Percentiles rank a stretch among this genome's conserved stretches.
Conservation (phyloP, 2,329 filamentous ascomycete genomes). For the Hirsutella thompsonii region DNA sequence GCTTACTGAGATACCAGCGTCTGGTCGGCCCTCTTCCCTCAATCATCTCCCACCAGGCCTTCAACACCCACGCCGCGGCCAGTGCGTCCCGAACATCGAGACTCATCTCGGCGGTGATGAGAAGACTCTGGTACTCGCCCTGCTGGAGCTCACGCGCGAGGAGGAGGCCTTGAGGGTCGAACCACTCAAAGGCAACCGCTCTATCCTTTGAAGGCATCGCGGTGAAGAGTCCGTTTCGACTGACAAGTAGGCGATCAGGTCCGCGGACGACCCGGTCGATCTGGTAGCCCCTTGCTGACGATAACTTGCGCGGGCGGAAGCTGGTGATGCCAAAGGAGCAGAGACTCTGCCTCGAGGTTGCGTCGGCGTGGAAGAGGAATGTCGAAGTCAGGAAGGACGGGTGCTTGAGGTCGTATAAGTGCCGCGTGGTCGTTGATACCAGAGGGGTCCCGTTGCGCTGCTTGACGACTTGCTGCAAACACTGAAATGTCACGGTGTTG, state of each 20-base stretch:
- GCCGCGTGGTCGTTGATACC: constrained; percentile 14
- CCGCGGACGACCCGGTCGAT: constrained; percentile 16
- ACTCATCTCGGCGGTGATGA: constrained; percentile 17
- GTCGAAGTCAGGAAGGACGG: constrained; percentile 14
- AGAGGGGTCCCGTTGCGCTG: constrained; percentile 11
- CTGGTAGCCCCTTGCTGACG: constrained; percentile 12
- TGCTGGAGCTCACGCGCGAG: constrained; percentile 19
- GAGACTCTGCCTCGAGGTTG: constrained; percentile 14
- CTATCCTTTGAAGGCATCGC: constrained; percentile 12
- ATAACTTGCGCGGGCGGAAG: constrained; percentile 11
- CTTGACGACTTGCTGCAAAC: constrained; percentile 16
- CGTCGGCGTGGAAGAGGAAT: constrained; percentile 20
- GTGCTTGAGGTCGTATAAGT: constrained; percentile 22
- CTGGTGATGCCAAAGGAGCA: constrained; percentile 16
- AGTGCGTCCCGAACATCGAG: constrained; percentile 17
- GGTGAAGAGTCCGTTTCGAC: constrained; percentile 14
- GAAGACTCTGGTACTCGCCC: constrained; percentile 14
- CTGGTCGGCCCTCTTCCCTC: not conserved
- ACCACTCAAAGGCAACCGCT: constrained; percentile 19
- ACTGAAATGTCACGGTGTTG: constrained; percentile 16
- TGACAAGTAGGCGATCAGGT: constrained; percentile 9
- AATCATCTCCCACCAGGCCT: constrained; percentile 20
- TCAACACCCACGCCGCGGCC: constrained; percentile 21
- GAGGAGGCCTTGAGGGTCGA: constrained; percentile 12
- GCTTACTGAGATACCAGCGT: constrained; percentile 8